A percentile compares a stretch with the other conserved stretches of the same genome.
Conservation (phyloP, 768 basidiomycete genomes). For the Lentinus brumalis region DNA sequence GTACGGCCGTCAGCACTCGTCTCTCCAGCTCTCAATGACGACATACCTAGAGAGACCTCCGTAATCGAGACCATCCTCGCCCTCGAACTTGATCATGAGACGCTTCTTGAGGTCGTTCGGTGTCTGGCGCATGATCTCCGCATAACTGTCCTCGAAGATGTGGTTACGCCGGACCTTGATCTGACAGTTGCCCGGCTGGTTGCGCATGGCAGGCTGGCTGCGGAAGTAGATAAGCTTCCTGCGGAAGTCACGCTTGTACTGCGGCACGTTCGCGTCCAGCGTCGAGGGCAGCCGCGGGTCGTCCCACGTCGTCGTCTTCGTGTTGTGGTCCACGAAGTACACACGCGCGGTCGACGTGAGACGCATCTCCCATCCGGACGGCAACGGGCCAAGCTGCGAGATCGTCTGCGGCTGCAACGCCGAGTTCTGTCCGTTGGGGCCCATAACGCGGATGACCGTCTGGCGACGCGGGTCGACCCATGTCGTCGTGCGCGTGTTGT, state of each 20-base stretch:
- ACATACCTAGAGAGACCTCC: slow-evolving; percentile 90
- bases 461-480: slow-evolving; percentile 99
- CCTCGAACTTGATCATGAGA: slow-evolving; percentile 99
- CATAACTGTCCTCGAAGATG: slow-evolving; percentile 99
- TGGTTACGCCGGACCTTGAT: slow-evolving; percentile 98
- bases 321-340: slow-evolving; percentile 99
- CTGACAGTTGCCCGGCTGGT: slow-evolving; percentile 98
- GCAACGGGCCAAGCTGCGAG: slow-evolving; percentile 93
- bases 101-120: slow-evolving; percentile 98
- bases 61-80: slow-evolving; percentile 98
- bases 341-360: slow-evolving; percentile 97
- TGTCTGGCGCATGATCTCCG: slow-evolving; percentile 99
- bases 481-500: slow-evolving; percentile 99
- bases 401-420: slow-evolving; percentile 93
- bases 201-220: slow-evolving; percentile 96
- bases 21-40: not conserved
- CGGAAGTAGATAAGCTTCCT: slow-evolving; percentile 99
- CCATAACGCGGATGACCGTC: slow-evolving; percentile 95
- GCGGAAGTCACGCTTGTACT: slow-evolving; percentile 99
- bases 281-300: slow-evolving; percentile 96
- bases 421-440: slow-evolving; percentile 85
- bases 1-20: slow-evolving; percentile 20
- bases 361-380: slow-evolving; percentile 99
- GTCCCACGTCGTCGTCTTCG: slow-evolving; percentile 99
- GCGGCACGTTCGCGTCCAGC: slow-evolving; percentile 94